Conservation (phyloP, 306 rosid species). For the Morella rubra region DNA sequence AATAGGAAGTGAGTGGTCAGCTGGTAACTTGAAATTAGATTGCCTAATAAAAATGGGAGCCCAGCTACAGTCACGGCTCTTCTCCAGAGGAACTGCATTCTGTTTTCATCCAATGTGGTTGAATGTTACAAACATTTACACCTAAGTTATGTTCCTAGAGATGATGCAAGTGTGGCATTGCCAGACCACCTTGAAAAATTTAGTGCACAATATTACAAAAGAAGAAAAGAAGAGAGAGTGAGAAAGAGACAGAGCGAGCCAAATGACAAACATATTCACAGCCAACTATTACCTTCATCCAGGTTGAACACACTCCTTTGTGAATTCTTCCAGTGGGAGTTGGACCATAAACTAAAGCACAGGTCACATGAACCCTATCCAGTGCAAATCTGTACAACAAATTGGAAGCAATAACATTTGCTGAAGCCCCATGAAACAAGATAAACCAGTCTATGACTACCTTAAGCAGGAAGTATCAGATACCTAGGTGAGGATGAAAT, state of each 20-base stretch:
- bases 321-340: constrained; percentile 91
- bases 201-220: constrained; percentile 8
- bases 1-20: constrained; percentile 64
- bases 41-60: constrained; percentile 89
- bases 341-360: constrained; percentile 88
- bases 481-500: constrained; percentile 98
- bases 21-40: constrained; percentile 89
- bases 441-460: neutral
- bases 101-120: constrained; percentile 40
- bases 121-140: constrained; percentile 27
- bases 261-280: constrained; percentile 16
- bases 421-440: neutral
- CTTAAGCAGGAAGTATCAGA: constrained; percentile 22
- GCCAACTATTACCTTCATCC: constrained; percentile 99
- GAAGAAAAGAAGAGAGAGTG: constrained; percentile 11
- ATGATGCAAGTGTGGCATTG: constrained; percentile 17
- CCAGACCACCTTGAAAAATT: neutral
- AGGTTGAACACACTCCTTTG: constrained; percentile 93
- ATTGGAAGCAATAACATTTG: constrained; percentile 16
- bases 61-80: constrained; percentile 73
- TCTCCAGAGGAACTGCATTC: constrained; percentile 72
- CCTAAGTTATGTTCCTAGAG: neutral
- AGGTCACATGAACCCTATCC: constrained; percentile 79
- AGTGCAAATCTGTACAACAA: constrained; percentile 58
- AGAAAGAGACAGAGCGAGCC: neutral